These are phyloP conservation scores for Tranzscheliella williamsii DNA, from an alignment of 1,284 basidiomycete genomes.

Conservation along the genomic window DNA sequence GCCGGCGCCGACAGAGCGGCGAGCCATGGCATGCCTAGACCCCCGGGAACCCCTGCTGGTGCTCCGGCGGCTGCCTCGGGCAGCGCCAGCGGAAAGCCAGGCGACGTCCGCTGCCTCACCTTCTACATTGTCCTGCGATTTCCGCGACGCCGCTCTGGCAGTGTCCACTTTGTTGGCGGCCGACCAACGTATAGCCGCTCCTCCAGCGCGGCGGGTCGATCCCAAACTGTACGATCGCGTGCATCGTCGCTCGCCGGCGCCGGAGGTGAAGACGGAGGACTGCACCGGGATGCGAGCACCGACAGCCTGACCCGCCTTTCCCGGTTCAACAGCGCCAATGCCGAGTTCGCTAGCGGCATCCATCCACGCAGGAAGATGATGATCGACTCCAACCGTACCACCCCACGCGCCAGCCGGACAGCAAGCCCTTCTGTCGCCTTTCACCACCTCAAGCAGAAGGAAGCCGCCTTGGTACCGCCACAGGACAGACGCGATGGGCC, in stretches of 20 bases:
- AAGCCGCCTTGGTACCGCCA: constrained; percentile 9
- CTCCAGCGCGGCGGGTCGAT: constrained; percentile 17
- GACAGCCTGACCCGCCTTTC: constrained; percentile 20
- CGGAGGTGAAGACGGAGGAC: constrained; percentile 8
- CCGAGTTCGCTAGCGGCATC: constrained; percentile 27
- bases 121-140: constrained; percentile 52
- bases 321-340: constrained; percentile 15
- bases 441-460: constrained; percentile 26
- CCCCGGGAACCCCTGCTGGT: constrained; percentile 32
- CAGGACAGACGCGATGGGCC: constrained; percentile 5
- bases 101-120: constrained; percentile 42
- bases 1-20: constrained; percentile 1
- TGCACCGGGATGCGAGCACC: constrained; percentile 13
- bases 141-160: constrained; percentile 22
- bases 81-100: constrained; percentile 31
- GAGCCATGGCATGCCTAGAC: constrained; percentile 16
- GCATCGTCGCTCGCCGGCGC: constrained; percentile 20
- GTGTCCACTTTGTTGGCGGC: constrained; percentile 11
- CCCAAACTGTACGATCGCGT: constrained; percentile 18
- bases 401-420: constrained; percentile 37
- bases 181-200: constrained; percentile 33
- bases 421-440: constrained; percentile 18
- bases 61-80: constrained; percentile 30
- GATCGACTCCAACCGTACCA: constrained; percentile 39
- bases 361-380: constrained; percentile 32